Conservation (phyloP, 306 rosid genomes). For the Fragaria iinumae region DNA sequence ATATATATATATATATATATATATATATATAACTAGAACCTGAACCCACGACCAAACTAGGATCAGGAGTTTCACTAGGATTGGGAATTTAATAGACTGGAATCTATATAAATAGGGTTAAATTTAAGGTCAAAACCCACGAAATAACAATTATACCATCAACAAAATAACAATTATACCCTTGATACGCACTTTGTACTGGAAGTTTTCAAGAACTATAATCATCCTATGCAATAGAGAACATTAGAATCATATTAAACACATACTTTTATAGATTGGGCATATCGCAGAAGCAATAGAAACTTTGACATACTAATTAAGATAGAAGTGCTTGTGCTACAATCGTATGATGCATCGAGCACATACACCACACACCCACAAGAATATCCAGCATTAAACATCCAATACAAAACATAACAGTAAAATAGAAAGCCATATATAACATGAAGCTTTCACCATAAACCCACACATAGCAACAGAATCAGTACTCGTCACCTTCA, state of each 20-base stretch:
- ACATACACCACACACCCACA: constrained; percentile 1
- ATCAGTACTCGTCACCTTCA: constrained; percentile 65
- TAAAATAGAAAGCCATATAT: background rate
- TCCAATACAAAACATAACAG: background rate
- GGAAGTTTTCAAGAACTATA: too few species aligned
- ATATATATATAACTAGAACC: too few species aligned
- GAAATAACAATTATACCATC: too few species aligned
- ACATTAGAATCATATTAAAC: background rate
- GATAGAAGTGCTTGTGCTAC: background rate
- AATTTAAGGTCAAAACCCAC: too few species aligned
- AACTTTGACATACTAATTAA: background rate
- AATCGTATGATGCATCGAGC: constrained; percentile 7
- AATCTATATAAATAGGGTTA: too few species aligned
- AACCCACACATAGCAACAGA: background rate
- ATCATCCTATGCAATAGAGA: background rate
- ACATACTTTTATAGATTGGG: background rate
- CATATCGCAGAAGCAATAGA: background rate
- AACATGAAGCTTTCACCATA: background rate
- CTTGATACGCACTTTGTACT: too few species aligned
- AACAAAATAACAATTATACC: too few species aligned
- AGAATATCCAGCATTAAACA: background rate
- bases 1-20: too few species aligned
- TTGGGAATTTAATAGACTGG: too few species aligned
- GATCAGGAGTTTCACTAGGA: too few species aligned
- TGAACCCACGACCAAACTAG: too few species aligned